phyloP scores from a whole-genome alignment of 169 alveolate species.

The Amoebophrya sp. region DNA sequence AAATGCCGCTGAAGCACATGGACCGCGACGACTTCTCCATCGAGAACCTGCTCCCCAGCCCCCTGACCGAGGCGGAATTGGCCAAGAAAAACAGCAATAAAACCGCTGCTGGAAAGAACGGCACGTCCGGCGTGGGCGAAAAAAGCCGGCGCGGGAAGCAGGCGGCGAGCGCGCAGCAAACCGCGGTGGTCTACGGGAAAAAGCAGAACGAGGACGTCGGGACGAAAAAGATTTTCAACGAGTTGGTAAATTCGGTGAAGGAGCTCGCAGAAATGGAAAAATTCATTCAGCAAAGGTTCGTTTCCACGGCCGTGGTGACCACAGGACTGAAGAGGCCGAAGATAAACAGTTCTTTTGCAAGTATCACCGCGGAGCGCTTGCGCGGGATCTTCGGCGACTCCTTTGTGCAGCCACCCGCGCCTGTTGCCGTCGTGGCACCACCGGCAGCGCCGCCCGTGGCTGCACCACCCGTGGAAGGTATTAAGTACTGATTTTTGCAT shows the following conservation, averaged over 20 bases:
- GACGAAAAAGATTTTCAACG: background rate
- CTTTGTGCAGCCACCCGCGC: no score
- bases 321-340: no score
- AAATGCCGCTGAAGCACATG: constrained; percentile 44
- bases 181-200: background rate
- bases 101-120: background rate
- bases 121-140: background rate
- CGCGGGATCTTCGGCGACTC: no score
- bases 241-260: background rate
- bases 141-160: background rate
- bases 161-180: background rate
- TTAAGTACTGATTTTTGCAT: no score
- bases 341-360: no score
- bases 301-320: background rate
- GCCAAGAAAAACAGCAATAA: no score
- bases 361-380: no score
- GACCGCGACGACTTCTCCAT: constrained; percentile 31
- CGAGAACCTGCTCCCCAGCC: background rate
- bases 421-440: no score
- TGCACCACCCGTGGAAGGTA: no score
- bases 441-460: no score
- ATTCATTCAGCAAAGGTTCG: background rate
- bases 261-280: background rate
- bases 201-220: background rate
- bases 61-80: background rate